Evolutionary conservation across 2,329 filamentous ascomycete genomes (phyloP).

Genomic region (Huntiella bhutanensis): DNA sequence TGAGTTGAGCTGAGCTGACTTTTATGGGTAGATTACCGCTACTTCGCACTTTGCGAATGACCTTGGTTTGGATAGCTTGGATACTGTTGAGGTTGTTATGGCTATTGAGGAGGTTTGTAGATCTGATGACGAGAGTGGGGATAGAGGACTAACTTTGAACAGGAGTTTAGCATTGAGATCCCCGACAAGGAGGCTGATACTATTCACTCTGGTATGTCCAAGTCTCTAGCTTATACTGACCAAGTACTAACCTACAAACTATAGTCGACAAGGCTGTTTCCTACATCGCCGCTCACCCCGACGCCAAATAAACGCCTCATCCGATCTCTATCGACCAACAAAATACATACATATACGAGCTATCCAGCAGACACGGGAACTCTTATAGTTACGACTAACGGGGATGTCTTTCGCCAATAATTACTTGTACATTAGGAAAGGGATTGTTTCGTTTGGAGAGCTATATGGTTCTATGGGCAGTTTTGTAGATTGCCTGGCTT

Average conservation of each 20-base stretch:
- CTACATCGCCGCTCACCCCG: constrained; percentile 84
- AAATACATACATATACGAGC: no score
- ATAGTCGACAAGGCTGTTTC: constrained; percentile 83
- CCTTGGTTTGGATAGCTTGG: constrained; percentile 88
- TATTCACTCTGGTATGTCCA: constrained; percentile 71
- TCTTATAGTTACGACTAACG: no score
- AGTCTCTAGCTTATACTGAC: background rate
- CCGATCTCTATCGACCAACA: no score
- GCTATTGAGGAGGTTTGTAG: constrained; percentile 79
- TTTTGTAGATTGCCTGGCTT: no score
- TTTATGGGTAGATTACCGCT: constrained; percentile 47
- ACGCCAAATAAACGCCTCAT: constrained; percentile 44
- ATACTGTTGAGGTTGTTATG: constrained; percentile 99
- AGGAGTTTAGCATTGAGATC: constrained; percentile 76
- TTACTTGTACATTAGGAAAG: no score
- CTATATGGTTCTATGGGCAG: no score
- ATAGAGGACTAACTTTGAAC: background rate
- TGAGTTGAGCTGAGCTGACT: background rate
- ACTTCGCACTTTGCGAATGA: constrained; percentile 90
- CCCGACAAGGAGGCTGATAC: constrained; percentile 90
- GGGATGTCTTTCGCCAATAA: no score
- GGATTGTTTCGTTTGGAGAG: no score
- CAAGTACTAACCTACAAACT: background rate
- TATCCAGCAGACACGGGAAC: no score
- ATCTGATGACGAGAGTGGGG: constrained; percentile 9